phyloP scores from a whole-genome alignment of 73 alveolate species.

The Paramecium pentaurelia region DNA sequence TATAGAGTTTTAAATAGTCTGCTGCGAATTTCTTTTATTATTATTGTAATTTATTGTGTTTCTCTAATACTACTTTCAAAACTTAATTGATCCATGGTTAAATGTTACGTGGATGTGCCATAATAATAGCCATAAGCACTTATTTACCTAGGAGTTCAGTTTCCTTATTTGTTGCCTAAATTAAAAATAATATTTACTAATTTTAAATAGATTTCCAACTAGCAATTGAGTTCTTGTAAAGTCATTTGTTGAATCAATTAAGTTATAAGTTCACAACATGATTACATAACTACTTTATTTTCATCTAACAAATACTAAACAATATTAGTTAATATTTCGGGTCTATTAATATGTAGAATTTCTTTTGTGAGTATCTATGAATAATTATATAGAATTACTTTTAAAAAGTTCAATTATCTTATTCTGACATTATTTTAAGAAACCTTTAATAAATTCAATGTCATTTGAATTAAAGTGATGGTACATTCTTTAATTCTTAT shows the following conservation, averaged over 20 bases:
- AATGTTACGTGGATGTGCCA: conserved; percentile 30
- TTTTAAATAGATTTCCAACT: background rate
- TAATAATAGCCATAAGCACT: background rate
- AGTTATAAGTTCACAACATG: background rate
- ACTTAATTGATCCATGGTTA: background rate
- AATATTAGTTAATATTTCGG: background rate
- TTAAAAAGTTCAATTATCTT: background rate
- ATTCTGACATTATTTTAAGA: background rate
- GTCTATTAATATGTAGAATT: background rate
- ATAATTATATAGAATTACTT: background rate
- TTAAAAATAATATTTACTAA: background rate
- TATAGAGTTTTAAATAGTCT: too few relatives aligned
- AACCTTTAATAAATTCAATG: background rate
- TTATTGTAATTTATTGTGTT: background rate
- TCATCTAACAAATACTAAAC: background rate
- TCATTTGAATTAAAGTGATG: background rate
- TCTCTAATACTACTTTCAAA: background rate
- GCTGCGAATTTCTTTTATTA: conserved; percentile 19
- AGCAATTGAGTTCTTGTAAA: background rate
- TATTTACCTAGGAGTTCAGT: background rate
- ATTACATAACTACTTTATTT: background rate
- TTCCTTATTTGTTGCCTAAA: background rate
- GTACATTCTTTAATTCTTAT: background rate
- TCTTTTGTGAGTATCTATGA: background rate
- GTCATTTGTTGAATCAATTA: conserved; percentile 16